Percentiles rank a stretch among this genome's conserved stretches.
Conservation (phyloP, 2,329 filamentous ascomycete species). For the Bipolaris gigantea region DNA sequence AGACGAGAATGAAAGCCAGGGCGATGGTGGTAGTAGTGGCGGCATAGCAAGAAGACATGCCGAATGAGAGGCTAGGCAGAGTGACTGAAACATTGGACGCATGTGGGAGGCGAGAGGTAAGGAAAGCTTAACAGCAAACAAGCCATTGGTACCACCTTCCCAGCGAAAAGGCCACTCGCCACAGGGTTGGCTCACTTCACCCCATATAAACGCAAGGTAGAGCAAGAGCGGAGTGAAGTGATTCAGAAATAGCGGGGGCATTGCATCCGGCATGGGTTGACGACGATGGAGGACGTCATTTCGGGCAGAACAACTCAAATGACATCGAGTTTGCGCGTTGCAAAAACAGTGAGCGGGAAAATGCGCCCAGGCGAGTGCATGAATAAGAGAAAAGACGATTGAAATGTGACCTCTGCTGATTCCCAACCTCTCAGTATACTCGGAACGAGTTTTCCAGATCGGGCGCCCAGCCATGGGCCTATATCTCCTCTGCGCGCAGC, state of each 20-base stretch:
- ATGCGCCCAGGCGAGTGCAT: neutral
- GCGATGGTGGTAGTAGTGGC: conserved; percentile 21
- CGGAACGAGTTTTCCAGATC: conserved; percentile 66
- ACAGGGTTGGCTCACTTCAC: neutral
- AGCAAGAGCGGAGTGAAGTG: no score
- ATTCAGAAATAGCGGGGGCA: no score
- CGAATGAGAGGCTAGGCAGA: neutral
- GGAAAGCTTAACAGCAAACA: neutral
- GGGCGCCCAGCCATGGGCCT: conserved; percentile 72
- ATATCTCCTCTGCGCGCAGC: conserved; percentile 65
- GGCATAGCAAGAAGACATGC: neutral
- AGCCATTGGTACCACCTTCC: neutral
- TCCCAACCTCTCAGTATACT: conserved; percentile 66
- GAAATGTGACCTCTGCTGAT: conserved; percentile 71
- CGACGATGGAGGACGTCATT: no score
- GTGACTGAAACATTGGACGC: neutral
- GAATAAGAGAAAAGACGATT: neutral
- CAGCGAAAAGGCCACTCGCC: neutral
- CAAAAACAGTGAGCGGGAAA: neutral
- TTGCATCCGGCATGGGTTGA: no score
- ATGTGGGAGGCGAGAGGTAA: neutral
- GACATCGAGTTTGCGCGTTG: no score
- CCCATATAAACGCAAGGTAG: neutral
- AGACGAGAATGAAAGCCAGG: conserved; percentile 22
- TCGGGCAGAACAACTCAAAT: no score